These are phyloP conservation scores for Neocatenulostroma microsporum DNA, from an alignment of 2,329 filamentous ascomycete species.

Conservation along the genomic window DNA sequence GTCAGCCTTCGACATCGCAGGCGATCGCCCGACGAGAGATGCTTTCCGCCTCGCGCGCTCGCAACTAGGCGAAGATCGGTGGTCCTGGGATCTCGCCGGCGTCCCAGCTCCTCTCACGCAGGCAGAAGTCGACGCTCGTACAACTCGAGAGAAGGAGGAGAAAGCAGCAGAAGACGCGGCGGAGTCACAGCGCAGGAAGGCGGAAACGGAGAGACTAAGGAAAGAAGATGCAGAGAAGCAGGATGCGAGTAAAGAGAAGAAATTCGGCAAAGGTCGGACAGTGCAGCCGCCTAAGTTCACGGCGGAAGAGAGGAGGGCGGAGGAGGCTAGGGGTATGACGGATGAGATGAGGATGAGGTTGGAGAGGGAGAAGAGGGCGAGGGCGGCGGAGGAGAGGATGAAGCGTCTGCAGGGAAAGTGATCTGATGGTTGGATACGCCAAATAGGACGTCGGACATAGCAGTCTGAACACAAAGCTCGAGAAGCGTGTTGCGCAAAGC, in stretches of 20 bases:
- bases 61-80: constrained; percentile 68
- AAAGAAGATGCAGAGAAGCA: constrained; percentile 55
- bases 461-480: background rate
- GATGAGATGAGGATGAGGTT: constrained; percentile 77
- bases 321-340: constrained; percentile 76
- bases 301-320: constrained; percentile 70
- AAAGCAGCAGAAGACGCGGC: constrained; percentile 57
- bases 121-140: constrained; percentile 61
- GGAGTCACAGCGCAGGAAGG: constrained; percentile 55
- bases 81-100: constrained; percentile 69
- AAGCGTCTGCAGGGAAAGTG: constrained; percentile 50
- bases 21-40: constrained; percentile 77
- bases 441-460: background rate
- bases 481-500: background rate
- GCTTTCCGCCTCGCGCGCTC: constrained; percentile 82
- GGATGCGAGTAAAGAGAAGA: constrained; percentile 44
- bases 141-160: constrained; percentile 62
- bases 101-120: constrained; percentile 65
- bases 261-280: constrained; percentile 43
- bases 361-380: constrained; percentile 80
- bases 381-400: constrained; percentile 84
- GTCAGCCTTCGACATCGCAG: constrained; percentile 76
- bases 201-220: constrained; percentile 65
- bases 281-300: constrained; percentile 56
- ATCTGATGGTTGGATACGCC: background rate